Percentiles rank a stretch among this genome's conserved stretches.
Conservation (phyloP, 2,329 filamentous ascomycete species). For the Colletotrichum filicis region DNA sequence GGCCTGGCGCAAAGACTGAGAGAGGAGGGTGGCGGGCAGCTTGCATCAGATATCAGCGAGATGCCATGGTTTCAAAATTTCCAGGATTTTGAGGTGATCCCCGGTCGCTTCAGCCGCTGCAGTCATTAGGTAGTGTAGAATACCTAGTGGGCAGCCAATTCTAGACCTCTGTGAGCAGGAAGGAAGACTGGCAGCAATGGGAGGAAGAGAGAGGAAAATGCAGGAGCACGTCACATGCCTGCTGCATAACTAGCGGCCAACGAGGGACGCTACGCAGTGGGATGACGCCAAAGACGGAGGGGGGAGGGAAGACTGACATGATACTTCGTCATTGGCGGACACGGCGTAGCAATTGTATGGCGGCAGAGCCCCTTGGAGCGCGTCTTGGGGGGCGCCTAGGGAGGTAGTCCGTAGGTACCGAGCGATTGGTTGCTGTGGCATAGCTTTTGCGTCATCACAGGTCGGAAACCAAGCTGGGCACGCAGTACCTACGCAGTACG, state of each 20-base stretch:
- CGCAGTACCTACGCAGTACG: too few relatives aligned
- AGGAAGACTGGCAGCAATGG: background rate
- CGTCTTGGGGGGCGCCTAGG: slow-evolving; percentile 9
- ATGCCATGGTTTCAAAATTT: slow-evolving; percentile 26
- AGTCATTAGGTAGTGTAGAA: slow-evolving; percentile 10
- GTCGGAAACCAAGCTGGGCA: slow-evolving; percentile 30
- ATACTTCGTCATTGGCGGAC: slow-evolving; percentile 25
- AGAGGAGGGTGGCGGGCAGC: background rate
- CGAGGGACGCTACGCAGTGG: slow-evolving; percentile 16
- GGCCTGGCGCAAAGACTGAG: background rate
- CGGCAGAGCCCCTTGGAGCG: background rate
- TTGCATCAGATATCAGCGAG: background rate
- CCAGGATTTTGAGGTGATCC: background rate
- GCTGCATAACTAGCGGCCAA: slow-evolving; percentile 26
- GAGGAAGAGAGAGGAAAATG: background rate
- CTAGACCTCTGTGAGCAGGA: background rate
- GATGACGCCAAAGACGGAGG: slow-evolving; percentile 33
- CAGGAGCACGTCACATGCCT: slow-evolving; percentile 29
- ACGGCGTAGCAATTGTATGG: background rate
- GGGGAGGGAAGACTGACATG: slow-evolving; percentile 2
- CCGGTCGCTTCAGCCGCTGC: background rate
- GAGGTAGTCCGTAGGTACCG: slow-evolving; percentile 20
- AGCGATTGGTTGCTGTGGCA: slow-evolving; percentile 36
- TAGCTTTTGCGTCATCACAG: slow-evolving; percentile 37
- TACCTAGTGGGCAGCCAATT: slow-evolving; percentile 11